Evolutionary conservation across 805 yeast genomes (phyloP).

Genomic region (Cyberlindnera xylosilytica): DNA sequence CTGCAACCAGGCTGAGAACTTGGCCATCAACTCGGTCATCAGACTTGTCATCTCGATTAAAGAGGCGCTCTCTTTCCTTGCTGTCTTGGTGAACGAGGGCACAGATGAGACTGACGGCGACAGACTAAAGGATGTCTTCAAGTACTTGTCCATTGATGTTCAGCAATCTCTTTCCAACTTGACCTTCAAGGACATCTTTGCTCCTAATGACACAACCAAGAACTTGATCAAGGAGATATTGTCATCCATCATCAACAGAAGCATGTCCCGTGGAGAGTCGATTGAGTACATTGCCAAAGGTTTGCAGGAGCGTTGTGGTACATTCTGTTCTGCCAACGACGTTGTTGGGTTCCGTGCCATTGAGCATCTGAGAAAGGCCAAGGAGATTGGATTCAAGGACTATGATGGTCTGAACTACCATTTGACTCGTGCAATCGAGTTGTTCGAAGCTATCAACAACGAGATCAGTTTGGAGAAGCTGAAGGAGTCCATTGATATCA

Average conservation of each 20-base stretch:
- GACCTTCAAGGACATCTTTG: slow-evolving; percentile 72
- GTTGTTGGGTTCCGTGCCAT: slow-evolving; percentile 91
- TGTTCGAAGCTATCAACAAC: slow-evolving; percentile 78
- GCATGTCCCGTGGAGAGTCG: slow-evolving; percentile 87
- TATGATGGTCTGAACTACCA: slow-evolving; percentile 65
- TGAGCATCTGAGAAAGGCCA: slow-evolving; percentile 86
- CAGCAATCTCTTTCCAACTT: slow-evolving; percentile 66
- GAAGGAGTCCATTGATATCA: slow-evolving; percentile 74
- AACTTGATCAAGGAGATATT: slow-evolving; percentile 78
- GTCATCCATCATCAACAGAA: slow-evolving; percentile 84
- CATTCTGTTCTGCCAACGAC: slow-evolving; percentile 91
- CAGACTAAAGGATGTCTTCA: slow-evolving; percentile 58
- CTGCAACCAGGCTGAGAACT: slow-evolving; percentile 84
- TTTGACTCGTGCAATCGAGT: slow-evolving; percentile 66
- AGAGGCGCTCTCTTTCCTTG: slow-evolving; percentile 86
- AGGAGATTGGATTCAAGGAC: slow-evolving; percentile 68
- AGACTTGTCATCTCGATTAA: slow-evolving; percentile 74
- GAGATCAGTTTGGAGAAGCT: slow-evolving; percentile 75
- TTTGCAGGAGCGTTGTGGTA: slow-evolving; percentile 88
- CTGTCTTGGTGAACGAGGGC: slow-evolving; percentile 75
- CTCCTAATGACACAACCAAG: slow-evolving; percentile 54
- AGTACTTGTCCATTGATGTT: slow-evolving; percentile 61
- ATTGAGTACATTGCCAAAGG: slow-evolving; percentile 87
- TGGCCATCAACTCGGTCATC: slow-evolving; percentile 76
- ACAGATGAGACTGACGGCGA: slow-evolving; percentile 26